Conservation (phyloP, 2,329 filamentous ascomycete species). For the Setomelanomma holmii region DNA sequence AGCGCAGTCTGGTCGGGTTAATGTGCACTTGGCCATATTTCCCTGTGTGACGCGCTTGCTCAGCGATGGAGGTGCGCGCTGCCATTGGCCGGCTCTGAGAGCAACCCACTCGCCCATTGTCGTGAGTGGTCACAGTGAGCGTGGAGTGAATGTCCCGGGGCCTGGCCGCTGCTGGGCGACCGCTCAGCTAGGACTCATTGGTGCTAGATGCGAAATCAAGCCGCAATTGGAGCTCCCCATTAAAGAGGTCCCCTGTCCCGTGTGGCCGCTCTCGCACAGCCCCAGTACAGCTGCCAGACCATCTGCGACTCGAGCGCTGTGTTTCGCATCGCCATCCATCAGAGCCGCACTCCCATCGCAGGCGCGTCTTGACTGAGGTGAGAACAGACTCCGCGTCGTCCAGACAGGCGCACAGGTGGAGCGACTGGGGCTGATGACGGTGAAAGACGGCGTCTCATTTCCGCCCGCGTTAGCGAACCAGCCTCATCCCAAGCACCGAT, state of each 20-base stretch:
- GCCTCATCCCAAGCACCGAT: slow-evolving; percentile 43
- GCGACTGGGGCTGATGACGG: slow-evolving; percentile 28
- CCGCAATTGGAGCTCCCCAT: slow-evolving; percentile 21
- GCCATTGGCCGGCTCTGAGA: slow-evolving; percentile 17
- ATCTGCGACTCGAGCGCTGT: slow-evolving; percentile 9
- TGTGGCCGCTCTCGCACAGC: slow-evolving; percentile 28
- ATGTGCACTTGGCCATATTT: slow-evolving; percentile 14
- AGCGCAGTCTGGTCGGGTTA: slow-evolving; percentile 9
- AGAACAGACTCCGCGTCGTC: slow-evolving; percentile 11
- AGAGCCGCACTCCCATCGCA: slow-evolving; percentile 18
- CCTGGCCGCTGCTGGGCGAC: slow-evolving; percentile 29
- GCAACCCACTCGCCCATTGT: slow-evolving; percentile 18
- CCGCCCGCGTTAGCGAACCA: slow-evolving; percentile 46
- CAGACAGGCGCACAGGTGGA: slow-evolving; percentile 21
- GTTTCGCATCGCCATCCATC: slow-evolving; percentile 10
- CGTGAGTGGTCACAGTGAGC: slow-evolving; percentile 13
- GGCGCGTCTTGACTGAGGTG: slow-evolving; percentile 11
- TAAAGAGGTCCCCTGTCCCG: slow-evolving; percentile 34
- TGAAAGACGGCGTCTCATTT: slow-evolving; percentile 45
- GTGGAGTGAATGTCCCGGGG: slow-evolving; percentile 26
- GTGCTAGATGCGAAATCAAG: slow-evolving; percentile 32
- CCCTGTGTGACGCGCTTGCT: slow-evolving; percentile 12
- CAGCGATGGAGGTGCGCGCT: slow-evolving; percentile 5
- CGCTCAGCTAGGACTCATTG: slow-evolving; percentile 24
- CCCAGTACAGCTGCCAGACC: slow-evolving; percentile 12